Evolutionary conservation across 257 asterid species (phyloP).

Genomic region (Nicotiana tomentosiformis): DNA sequence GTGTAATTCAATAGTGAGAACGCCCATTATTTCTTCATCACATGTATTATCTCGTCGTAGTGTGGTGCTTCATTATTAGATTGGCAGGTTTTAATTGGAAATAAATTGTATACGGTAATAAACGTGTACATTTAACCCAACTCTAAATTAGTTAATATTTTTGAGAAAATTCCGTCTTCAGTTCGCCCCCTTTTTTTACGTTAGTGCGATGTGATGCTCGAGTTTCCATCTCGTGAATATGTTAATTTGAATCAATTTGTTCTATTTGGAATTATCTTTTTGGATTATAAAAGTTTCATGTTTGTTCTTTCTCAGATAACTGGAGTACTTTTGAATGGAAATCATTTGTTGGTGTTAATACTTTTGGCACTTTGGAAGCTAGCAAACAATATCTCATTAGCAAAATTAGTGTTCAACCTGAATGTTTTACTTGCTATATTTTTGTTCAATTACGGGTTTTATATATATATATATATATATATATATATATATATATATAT

Average conservation of each 20-base stretch:
- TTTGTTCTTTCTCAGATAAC: too few relatives aligned
- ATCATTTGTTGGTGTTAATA: too few relatives aligned
- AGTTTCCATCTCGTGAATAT: too few relatives aligned
- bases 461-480: too few relatives aligned
- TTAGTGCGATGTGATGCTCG: too few relatives aligned
- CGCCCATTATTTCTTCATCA: background rate
- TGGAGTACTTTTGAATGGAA: too few relatives aligned
- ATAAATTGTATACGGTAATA: background rate
- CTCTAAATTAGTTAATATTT: background rate
- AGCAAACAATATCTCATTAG: background rate
- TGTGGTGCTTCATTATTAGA: background rate
- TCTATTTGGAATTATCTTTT: too few relatives aligned
- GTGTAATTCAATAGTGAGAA: background rate
- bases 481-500: too few relatives aligned
- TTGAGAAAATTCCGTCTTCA: background rate
- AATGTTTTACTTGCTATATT: too few relatives aligned
- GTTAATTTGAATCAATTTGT: too few relatives aligned
- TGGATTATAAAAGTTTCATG: too few relatives aligned
- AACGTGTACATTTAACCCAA: background rate
- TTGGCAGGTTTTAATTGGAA: background rate
- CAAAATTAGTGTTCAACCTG: background rate
- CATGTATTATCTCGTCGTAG: background rate
- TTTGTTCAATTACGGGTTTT: too few relatives aligned
- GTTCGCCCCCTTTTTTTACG: background rate
- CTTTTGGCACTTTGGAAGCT: background rate